Percentiles rank a stretch among this genome's conserved stretches.
These are phyloP conservation scores for Tricholoma sp. DNA, from an alignment of 768 basidiomycete genomes.

Conservation along the genomic window DNA sequence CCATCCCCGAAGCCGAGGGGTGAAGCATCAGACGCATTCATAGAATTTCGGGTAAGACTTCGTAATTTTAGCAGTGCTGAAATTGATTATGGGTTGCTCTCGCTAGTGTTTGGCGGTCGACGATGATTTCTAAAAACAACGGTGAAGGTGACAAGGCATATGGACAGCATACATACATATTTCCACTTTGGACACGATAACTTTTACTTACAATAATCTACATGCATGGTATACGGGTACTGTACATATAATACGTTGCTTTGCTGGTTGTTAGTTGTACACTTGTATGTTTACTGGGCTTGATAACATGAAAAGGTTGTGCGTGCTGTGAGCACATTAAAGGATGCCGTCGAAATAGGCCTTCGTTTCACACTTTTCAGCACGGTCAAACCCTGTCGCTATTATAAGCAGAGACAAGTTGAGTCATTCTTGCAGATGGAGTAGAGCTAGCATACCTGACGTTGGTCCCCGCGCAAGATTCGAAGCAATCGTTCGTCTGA, in stretches of 20 bases:
- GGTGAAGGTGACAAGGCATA: neutral
- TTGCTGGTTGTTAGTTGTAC: neutral
- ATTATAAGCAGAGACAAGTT: neutral
- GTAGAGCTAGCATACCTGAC: constrained; percentile 7
- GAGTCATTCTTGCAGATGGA: neutral
- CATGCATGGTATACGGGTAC: neutral
- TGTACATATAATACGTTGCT: neutral
- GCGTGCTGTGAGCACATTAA: neutral
- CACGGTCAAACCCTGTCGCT: neutral
- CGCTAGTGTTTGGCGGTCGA: constrained; percentile 40
- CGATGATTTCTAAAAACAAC: constrained; percentile 22
- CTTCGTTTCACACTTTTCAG: constrained; percentile 8
- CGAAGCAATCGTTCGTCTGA: constrained; percentile 33
- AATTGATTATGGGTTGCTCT: constrained; percentile 1
- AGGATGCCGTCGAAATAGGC: constrained; percentile 21
- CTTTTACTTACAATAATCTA: neutral
- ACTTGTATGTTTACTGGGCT: too few relatives aligned
- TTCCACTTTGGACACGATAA: neutral
- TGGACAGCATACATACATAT: neutral
- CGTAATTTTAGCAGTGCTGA: neutral
- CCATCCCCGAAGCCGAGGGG: constrained; percentile 44
- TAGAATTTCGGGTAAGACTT: constrained; percentile 79
- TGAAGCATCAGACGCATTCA: constrained; percentile 53
- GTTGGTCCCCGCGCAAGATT: constrained; percentile 20
- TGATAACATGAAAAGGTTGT: too few relatives aligned